Base-by-base conservation (phyloP, 305 asterid species). In the Solanum hybrid region DNA sequence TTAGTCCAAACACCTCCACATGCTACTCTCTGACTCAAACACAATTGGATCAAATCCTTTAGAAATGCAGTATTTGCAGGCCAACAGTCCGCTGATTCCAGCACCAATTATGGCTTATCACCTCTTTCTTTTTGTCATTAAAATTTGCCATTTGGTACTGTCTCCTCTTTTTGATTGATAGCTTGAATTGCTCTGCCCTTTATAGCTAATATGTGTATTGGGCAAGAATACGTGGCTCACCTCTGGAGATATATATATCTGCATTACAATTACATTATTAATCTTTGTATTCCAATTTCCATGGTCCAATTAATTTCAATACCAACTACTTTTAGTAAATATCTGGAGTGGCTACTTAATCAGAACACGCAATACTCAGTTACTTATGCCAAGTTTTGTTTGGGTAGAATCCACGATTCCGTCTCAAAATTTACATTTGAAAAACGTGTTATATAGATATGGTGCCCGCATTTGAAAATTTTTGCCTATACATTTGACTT, bases 1-100 rank as follows among this genome's bases (percentile, higher is more conserved):
- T 92, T 90, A 1, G 87, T 89, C 95, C 96, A 93, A 0, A 93
- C 94, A 26, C 96, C 95, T 12, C 96, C 95, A 4, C n/a, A 93
- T 79, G 69, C 75, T 8, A 87, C 82, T 75, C 28, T 83, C 85
- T 4, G 92, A 86, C 36, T 94, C 96, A 33, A 94, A 94, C 14
- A 94, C 92, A 18, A 91, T 75, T 11, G 96, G 94, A 20, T 36
- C 39, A 11, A 93, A 93, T 33, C 95, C 95, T 69, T 69, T 69
- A 26, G 76, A 92, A 11, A 90, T 69, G 22, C 91, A 75, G 92
- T 93, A 90, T 85, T 92, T 93, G 84, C 95, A 94, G 77, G 96
- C 95, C 8, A 93, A 91, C 11, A 94, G 93, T 76, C 96, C 95
- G 39, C 95, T 93, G 14, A 91, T 76, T 8, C 95, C 96, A 77